Percentiles rank a stretch among this genome's conserved stretches.
phyloP scores from a whole-genome alignment of 2,329 filamentous ascomycete genomes.

The Trichoderma sp. region DNA sequence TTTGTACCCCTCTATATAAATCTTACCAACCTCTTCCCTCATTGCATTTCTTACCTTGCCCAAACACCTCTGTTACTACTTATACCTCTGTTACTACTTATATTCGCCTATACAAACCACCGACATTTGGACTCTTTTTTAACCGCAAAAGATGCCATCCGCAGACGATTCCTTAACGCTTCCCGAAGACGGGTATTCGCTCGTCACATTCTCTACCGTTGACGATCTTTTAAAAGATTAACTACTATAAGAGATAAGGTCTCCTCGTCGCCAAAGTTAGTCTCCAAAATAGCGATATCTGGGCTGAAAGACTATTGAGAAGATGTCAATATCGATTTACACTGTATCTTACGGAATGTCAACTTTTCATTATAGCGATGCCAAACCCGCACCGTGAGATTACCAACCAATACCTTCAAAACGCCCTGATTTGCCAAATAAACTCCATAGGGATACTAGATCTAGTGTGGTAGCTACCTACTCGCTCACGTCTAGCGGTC shows the following conservation, averaged over 20 bases:
- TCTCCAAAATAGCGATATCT: background rate
- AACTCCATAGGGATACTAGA: background rate
- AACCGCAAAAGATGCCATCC: background rate
- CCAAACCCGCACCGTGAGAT: background rate
- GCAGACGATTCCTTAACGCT: background rate
- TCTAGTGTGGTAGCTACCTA: background rate
- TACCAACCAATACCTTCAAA: background rate
- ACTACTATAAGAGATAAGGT: background rate
- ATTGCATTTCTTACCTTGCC: too few relatives aligned
- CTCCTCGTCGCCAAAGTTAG: background rate
- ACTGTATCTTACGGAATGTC: background rate
- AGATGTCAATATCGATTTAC: background rate
- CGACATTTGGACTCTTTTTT: background rate
- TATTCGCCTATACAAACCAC: too few relatives aligned
- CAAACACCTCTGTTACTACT: too few relatives aligned
- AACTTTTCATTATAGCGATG: background rate
- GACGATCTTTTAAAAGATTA: background rate
- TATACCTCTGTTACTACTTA: too few relatives aligned
- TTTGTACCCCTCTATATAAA: too few relatives aligned
- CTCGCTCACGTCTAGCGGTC: too few relatives aligned
- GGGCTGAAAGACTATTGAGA: background rate
- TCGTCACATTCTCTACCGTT: background rate
- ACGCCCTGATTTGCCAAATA: background rate
- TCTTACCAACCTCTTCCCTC: too few relatives aligned
- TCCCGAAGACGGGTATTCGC: background rate